Percentiles rank a stretch among this genome's conserved stretches.
Conservation (phyloP, 176 grass and related monocot species). For the Tillandsia leiboldiana region DNA sequence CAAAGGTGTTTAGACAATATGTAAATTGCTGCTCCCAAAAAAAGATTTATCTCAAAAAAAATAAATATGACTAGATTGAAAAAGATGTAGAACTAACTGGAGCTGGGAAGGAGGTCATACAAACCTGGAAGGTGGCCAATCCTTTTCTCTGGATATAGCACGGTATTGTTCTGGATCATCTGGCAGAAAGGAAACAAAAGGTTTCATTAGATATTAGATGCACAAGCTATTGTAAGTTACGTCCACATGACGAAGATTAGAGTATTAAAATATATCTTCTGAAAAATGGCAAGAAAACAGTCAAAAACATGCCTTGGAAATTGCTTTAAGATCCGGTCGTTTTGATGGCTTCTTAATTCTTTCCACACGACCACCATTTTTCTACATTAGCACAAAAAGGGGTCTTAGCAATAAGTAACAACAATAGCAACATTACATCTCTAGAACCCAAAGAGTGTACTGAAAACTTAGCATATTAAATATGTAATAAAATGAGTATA, state of each 20-base stretch:
- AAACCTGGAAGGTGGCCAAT: constrained; percentile 43
- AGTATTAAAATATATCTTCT: neutral
- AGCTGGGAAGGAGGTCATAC: neutral
- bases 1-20: too few relatives aligned
- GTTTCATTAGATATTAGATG: too few relatives aligned
- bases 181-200: constrained; percentile 8
- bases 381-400: constrained; percentile 1
- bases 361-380: neutral
- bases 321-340: constrained; percentile 26
- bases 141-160: constrained; percentile 49
- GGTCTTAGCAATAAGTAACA: neutral
- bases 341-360: constrained; percentile 6
- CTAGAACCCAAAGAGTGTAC: neutral
- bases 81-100: neutral
- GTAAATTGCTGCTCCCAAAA: too few relatives aligned
- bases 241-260: too few relatives aligned
- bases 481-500: neutral
- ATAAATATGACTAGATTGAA: neutral
- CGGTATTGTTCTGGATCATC: constrained; percentile 41
- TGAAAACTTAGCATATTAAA: neutral
- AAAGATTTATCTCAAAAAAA: neutral
- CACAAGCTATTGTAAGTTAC: too few relatives aligned
- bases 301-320: constrained; percentile 8
- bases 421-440: neutral
- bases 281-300: neutral